Evolutionary conservation across 2,329 filamentous ascomycete genomes (phyloP), one percentile per base, ranked within the genome.

Genomic region (Hypoxylon sp.): DNA sequence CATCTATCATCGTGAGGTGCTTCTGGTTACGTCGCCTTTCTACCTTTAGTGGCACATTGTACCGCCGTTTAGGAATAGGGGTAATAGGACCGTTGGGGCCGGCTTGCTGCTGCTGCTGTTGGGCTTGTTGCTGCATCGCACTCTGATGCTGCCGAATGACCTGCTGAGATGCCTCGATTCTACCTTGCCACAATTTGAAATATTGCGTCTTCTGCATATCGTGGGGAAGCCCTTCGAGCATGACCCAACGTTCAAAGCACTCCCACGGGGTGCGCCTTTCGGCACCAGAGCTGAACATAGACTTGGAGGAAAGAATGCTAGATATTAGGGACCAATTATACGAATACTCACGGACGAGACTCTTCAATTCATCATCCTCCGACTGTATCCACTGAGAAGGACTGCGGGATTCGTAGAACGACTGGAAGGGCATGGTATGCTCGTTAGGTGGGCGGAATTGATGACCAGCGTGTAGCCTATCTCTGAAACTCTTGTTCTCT

Each of bases 311-410:
- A 59, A 98, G 83, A 66, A 95, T 91, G 73, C 89, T 92, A 1
- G 94, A 93, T 59, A 98, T 97, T 4, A 99, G 85, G 2, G 94
- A 97, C 96, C 96, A 99, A 75, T 99, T 99, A 83, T 98, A 98
- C 0, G 94, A 94, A 76, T 96, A 97, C 70, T 98, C 94, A 74
- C 94, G 92, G 17, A 98, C 96, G 44, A 97, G 85, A 50, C 86
- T 87, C 59, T 93, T 91, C 5, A 99, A 84, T 79, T 97, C 94
- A 74, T 98, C 94, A 73, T 99, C 96, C 78, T 99, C 96, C 2
- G 91, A 85, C 77, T 89, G 87, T 0, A 94, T 93, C 96, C 96
- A 99, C 76, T 98, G 94, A 2, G 96, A 98, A 1, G 94, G 91
- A 59, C 87, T 89, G 42, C 96, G 88, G 69, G 88, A 91, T 79